phyloP scores from a whole-genome alignment of 1,284 basidiomycete genomes.

The Naganishia cerealis region DNA sequence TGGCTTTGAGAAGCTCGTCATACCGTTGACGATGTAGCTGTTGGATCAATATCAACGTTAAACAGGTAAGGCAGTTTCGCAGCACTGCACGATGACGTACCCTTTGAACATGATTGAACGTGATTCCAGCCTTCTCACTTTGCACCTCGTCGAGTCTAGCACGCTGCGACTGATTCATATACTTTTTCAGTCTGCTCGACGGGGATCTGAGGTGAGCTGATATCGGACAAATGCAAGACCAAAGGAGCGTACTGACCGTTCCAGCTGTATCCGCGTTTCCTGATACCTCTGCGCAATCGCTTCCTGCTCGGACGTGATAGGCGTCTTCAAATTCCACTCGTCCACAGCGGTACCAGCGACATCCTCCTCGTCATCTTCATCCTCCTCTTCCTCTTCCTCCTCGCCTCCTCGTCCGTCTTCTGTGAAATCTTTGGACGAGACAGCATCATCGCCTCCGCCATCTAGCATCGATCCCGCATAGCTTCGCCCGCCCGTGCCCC shows the following conservation, averaged over 20 bases:
- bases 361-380: conserved; percentile 26
- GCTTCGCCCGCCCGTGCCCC: conserved; percentile 8
- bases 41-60: neutral
- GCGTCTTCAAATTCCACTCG: conserved; percentile 25
- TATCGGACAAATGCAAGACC: neutral
- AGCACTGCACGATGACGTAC: neutral
- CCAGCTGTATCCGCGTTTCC: conserved; percentile 23
- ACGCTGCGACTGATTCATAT: conserved; percentile 23
- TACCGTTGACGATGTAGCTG: conserved; percentile 26
- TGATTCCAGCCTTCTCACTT: conserved; percentile 25
- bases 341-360: conserved; percentile 12
- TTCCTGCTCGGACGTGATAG: conserved; percentile 24
- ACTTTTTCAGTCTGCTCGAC: conserved; percentile 7
- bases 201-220: neutral
- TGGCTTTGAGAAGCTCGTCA: conserved; percentile 23
- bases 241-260: conserved; percentile 1
- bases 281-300: conserved; percentile 25
- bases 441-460: conserved; percentile 15
- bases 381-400: conserved; percentile 21
- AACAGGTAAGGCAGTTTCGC: too few species aligned
- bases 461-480: conserved; percentile 21
- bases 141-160: conserved; percentile 21
- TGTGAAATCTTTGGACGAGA: conserved; percentile 7
- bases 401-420: conserved; percentile 18
- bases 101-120: conserved; percentile 25